Evolutionary conservation across 2,329 filamentous ascomycete genomes (phyloP), one percentile per base, ranked within the genome.

Genomic region (Talaromyces sp.): DNA sequence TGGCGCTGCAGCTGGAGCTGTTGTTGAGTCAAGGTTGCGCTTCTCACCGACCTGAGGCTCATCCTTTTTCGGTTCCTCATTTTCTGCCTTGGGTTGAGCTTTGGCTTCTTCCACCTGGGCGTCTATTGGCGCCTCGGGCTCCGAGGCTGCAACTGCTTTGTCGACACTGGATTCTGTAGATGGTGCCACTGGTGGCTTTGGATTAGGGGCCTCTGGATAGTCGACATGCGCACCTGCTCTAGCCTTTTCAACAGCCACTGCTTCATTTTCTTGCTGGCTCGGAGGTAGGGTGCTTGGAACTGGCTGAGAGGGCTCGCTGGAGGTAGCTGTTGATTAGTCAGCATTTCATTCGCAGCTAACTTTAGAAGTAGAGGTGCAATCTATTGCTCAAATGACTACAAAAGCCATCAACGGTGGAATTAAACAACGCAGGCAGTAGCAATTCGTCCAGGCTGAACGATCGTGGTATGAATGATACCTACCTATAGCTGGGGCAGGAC

Each of bases 261-360:
- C 7, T 10, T 53, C 56, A 17, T 48, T 56, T 8, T 63, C 61
- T 24, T 52, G 54, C 37, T 56, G 41, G n/a, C 32, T 43, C 2
- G 58, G 57, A 39, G 55, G 51, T 42, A 61, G 40, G 20, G 48
- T 49, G 41, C 51, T 56, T 20, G 51, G 51, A 33, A 57, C 48
- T 52, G 54, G 52, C 46, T 58, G 49, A 17, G 57, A 48, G 8
- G 54, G 49, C 24, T 60, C 56, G n/a, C 11, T 51, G 47, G 43
- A 37, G 17, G 56, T 47, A 14, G 52, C 57, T 47, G 32, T 19
- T 42, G 53, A 55, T 67, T 52, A 47, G 55, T 68, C 55, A 69
- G 57, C 56, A 54, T 46, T n/a, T 43, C 29, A 6, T 14, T 13
- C 45, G 29, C 3, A 32, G 44, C 20, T 7, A 19, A 45, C 11